Evolutionary conservation across 805 yeast species (phyloP).

Genomic region (Lipomyces chichibuensis): DNA sequence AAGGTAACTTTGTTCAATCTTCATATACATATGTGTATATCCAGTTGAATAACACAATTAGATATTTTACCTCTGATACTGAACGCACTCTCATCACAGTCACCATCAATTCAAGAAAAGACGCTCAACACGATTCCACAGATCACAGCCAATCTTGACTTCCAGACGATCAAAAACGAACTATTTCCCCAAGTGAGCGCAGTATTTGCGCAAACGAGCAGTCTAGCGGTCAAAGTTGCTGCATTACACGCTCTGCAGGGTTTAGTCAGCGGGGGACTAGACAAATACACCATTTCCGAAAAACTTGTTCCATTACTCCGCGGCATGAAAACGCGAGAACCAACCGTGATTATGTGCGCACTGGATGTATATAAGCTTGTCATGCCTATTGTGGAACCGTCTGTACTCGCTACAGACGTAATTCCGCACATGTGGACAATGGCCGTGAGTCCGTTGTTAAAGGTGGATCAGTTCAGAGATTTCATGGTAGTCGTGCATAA

Average conservation of each 20-base stretch:
- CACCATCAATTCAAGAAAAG: constrained; percentile 55
- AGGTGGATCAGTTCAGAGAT: constrained; percentile 48
- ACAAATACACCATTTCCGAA: constrained; percentile 70
- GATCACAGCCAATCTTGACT: constrained; percentile 57
- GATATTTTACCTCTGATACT: constrained; percentile 52
- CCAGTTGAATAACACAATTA: not conserved
- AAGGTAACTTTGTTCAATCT: constrained; percentile 28
- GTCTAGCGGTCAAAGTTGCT: constrained; percentile 73
- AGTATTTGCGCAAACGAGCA: constrained; percentile 81
- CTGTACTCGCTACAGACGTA: constrained; percentile 55
- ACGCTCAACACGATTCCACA: constrained; percentile 52
- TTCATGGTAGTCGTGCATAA: constrained; percentile 49
- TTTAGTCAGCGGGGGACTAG: constrained; percentile 66
- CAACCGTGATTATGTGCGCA: constrained; percentile 59
- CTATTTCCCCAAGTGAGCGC: constrained; percentile 73
- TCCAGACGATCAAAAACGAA: constrained; percentile 70
- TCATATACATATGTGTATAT: not conserved
- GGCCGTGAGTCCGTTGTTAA: constrained; percentile 53
- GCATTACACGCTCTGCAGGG: constrained; percentile 63
- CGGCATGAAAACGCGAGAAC: constrained; percentile 75
- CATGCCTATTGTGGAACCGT: constrained; percentile 50
- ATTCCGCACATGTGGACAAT: constrained; percentile 58
- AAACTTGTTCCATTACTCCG: constrained; percentile 78
- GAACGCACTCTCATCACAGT: constrained; percentile 42
- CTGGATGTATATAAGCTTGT: constrained; percentile 49